These are phyloP conservation scores for Ustilago sp. DNA, from an alignment of 1,284 basidiomycete genomes.

Conservation along the genomic window DNA sequence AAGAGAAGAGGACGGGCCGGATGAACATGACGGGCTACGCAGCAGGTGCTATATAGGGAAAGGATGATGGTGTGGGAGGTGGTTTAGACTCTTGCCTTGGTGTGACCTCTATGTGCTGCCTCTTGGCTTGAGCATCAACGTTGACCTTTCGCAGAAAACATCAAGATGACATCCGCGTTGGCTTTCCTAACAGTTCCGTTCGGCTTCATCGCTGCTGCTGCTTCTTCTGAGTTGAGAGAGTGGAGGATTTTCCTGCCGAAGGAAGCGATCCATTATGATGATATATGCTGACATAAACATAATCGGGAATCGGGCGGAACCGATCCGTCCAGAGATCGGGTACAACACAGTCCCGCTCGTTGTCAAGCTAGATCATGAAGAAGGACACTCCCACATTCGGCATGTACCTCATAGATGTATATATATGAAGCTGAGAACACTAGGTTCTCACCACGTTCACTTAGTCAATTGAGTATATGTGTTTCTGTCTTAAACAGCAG, in stretches of 20 bases:
- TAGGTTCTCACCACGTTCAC: no score
- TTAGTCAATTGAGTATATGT: no score
- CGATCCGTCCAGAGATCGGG: no score
- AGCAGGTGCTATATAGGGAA: not conserved
- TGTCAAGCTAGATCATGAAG: no score
- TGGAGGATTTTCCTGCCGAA: constrained; percentile 5
- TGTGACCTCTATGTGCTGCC: not conserved
- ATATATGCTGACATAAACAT: no score
- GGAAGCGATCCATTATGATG: not conserved
- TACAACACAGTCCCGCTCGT: no score
- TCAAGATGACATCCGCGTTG: not conserved
- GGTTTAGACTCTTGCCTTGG: not conserved
- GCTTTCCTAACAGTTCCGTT: not conserved
- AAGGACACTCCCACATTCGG: no score
- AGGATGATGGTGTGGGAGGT: constrained; percentile 1
- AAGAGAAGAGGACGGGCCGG: constrained; percentile 48
- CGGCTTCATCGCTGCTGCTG: not conserved
- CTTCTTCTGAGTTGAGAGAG: not conserved
- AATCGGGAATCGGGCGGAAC: no score
- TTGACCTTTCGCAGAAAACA: not conserved
- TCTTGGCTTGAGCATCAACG: not conserved
- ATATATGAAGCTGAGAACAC: no score
- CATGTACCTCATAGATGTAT: no score
- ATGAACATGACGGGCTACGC: constrained; percentile 38
- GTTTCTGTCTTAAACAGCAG: no score